phyloP scores from a whole-genome alignment of 2,329 filamentous ascomycete genomes.

The Phialocephala sp. region DNA sequence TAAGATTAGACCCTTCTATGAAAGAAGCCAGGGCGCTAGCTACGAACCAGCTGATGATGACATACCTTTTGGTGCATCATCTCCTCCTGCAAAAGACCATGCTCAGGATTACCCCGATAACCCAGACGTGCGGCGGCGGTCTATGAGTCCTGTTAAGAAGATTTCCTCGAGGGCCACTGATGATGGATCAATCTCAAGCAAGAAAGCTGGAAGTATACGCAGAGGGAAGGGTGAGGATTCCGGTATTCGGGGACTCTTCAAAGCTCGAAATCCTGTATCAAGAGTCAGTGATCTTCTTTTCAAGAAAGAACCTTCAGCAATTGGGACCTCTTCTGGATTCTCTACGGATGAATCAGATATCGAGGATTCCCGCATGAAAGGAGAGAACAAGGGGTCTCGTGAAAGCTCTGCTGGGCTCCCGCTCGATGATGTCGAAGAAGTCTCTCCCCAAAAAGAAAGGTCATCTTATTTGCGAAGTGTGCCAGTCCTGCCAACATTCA shows the following conservation, averaged over 20 bases:
- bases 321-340: constrained; percentile 50
- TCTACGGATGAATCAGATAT: constrained; percentile 54
- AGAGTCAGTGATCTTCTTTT: constrained; percentile 66
- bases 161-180: constrained; percentile 47
- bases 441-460: constrained; percentile 27
- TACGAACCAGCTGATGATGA: constrained; percentile 47
- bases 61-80: constrained; percentile 34
- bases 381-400: constrained; percentile 48
- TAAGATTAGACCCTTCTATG: constrained; percentile 46
- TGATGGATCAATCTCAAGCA: constrained; percentile 55
- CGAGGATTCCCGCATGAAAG: constrained; percentile 50
- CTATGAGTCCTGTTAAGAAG: constrained; percentile 49
- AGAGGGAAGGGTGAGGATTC: constrained; percentile 53
- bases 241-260: constrained; percentile 76
- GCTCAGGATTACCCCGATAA: constrained; percentile 35
- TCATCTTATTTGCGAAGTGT: constrained; percentile 42
- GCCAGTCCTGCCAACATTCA: constrained; percentile 56
- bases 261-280: constrained; percentile 69
- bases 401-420: constrained; percentile 41
- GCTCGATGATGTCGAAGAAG: constrained; percentile 27
- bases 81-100: constrained; percentile 31
- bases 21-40: constrained; percentile 53
- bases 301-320: constrained; percentile 56
- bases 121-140: constrained; percentile 31
- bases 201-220: constrained; percentile 55